Conservation (phyloP, 495 filamentous ascomycete genomes). For the Lepraria neglecta region DNA sequence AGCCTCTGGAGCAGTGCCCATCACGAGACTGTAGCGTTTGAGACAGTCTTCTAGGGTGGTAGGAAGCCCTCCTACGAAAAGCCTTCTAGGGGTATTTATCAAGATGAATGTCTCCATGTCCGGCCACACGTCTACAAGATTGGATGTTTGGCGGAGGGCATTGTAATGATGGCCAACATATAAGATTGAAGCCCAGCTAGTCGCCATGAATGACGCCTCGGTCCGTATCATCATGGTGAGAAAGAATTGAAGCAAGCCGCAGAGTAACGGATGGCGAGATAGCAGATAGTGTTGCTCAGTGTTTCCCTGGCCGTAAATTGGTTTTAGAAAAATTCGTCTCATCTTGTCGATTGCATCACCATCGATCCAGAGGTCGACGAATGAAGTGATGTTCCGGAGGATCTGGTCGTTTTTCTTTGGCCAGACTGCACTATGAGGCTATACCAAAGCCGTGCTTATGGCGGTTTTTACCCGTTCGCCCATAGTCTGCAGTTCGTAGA, state of each 20-base stretch:
- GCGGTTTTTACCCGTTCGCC: conserved; percentile 33
- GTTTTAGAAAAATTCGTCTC: neutral
- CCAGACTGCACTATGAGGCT: conserved; percentile 27
- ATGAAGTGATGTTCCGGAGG: conserved; percentile 23
- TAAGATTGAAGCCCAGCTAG: conserved; percentile 28
- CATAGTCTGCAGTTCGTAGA: conserved; percentile 32
- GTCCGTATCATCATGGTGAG: conserved; percentile 23
- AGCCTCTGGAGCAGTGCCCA: neutral
- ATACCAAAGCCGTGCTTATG: conserved; percentile 16
- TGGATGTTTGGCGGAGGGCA: conserved; percentile 15
- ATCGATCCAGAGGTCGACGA: conserved; percentile 28
- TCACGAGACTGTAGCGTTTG: conserved; percentile 8
- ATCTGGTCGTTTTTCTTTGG: conserved; percentile 31
- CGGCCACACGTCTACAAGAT: conserved; percentile 31
- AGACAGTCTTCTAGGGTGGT: conserved; percentile 7
- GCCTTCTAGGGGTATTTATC: neutral
- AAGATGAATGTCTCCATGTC: conserved; percentile 34
- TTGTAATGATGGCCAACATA: conserved; percentile 27
- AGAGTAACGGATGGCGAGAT: conserved; percentile 31
- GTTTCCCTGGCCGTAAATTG: neutral
- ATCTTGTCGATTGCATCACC: conserved; percentile 1
- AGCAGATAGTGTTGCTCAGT: conserved; percentile 33
- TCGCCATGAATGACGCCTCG: neutral
- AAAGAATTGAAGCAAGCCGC: conserved; percentile 30
- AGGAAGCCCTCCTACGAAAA: conserved; percentile 13